Conservation (phyloP, 2,329 filamentous ascomycete genomes). For the Orbilia brochopaga region DNA sequence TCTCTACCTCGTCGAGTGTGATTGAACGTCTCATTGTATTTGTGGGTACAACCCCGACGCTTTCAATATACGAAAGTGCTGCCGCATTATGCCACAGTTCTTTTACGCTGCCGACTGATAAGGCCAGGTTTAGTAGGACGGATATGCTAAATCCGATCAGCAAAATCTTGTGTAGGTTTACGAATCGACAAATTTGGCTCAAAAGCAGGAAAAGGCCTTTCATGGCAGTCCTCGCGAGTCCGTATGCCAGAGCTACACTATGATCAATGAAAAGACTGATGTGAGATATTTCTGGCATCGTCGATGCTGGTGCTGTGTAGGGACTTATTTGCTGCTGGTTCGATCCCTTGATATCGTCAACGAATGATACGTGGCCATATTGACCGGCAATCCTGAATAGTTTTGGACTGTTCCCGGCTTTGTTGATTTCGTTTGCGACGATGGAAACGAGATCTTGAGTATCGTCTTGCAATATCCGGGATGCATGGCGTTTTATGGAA, state of each 20-base stretch:
- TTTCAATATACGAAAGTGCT: constrained; percentile 34
- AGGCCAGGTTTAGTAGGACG: constrained; percentile 23
- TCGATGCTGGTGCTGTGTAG: constrained; percentile 11
- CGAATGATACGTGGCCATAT: constrained; percentile 28
- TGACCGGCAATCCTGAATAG: constrained; percentile 31
- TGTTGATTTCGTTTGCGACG: constrained; percentile 24
- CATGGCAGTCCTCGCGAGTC: background rate
- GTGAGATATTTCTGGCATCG: constrained; percentile 34
- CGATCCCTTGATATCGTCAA: background rate
- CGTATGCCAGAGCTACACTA: background rate
- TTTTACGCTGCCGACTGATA: constrained; percentile 24
- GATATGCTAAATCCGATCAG: constrained; percentile 28
- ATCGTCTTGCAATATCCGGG: constrained; percentile 31
- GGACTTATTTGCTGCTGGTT: background rate
- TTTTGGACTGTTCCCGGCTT: constrained; percentile 21
- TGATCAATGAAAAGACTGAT: constrained; percentile 8
- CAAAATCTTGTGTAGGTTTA: constrained; percentile 21
- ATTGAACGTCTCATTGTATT: constrained; percentile 40
- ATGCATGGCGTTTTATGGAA: constrained; percentile 20
- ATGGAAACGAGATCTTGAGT: constrained; percentile 42
- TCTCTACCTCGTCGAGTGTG: constrained; percentile 37
- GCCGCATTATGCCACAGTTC: constrained; percentile 36
- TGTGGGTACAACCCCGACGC: constrained; percentile 24
- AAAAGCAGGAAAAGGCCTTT: constrained; percentile 4
- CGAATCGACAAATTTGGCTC: constrained; percentile 4